phyloP scores from a whole-genome alignment of 257 asterid genomes.

The Solanum etuberosum region DNA sequence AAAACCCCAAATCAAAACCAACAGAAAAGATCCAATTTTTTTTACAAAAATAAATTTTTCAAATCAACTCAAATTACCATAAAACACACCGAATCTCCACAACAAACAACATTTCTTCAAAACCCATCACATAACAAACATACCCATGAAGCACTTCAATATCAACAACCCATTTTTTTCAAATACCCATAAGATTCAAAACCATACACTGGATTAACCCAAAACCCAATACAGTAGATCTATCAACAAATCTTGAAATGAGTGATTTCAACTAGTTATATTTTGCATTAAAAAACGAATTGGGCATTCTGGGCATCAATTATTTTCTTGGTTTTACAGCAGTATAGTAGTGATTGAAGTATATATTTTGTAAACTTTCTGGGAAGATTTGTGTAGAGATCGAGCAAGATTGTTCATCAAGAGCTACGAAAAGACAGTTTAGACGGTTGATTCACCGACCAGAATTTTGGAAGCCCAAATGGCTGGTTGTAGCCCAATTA shows the following conservation, averaged over 20 bases:
- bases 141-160: background rate
- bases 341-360: background rate
- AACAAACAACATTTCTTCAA: background rate
- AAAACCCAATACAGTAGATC: background rate
- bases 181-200: background rate
- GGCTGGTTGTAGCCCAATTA: background rate
- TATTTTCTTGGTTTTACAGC: background rate
- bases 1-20: background rate
- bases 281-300: background rate
- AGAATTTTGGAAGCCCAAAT: background rate
- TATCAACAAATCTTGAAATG: background rate
- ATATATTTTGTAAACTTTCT: background rate
- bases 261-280: background rate
- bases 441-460: background rate
- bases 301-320: background rate
- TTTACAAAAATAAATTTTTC: background rate
- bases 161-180: background rate
- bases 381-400: background rate
- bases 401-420: background rate
- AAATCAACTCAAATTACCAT: constrained; percentile 17
- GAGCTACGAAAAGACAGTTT: background rate
- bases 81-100: constrained; percentile 9
- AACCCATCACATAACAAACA: background rate
- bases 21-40: background rate
- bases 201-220: background rate